phyloP scores from a whole-genome alignment of 139 green algal genomes.

The Micractinium conductrix region DNA sequence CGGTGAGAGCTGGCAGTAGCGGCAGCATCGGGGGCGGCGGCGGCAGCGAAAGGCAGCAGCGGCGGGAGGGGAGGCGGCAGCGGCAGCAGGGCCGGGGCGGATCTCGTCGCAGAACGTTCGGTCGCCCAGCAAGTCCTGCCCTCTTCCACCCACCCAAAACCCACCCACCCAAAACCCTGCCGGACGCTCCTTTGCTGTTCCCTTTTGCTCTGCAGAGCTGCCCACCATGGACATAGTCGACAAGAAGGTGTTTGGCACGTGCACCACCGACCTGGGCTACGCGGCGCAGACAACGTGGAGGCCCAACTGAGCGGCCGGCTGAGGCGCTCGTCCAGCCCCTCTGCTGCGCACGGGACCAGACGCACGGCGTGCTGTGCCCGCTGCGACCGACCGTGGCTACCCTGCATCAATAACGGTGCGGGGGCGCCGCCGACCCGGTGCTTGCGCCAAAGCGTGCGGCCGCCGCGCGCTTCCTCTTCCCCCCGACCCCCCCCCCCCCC shows the following conservation, averaged over 20 bases:
- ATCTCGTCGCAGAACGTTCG: not conserved
- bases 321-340: too few relatives aligned
- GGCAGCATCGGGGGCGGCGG: not conserved
- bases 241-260: not conserved
- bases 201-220: not conserved
- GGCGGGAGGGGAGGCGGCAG: not conserved
- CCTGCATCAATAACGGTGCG: too few relatives aligned
- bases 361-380: too few relatives aligned
- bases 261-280: conserved; percentile 5
- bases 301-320: not conserved
- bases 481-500: too few relatives aligned
- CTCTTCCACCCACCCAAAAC: not conserved
- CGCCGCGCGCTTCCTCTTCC: too few relatives aligned
- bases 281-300: not conserved
- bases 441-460: too few relatives aligned
- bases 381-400: too few relatives aligned
- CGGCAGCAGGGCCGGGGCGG: not conserved
- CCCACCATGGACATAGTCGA: conserved; percentile 14
- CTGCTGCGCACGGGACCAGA: too few relatives aligned
- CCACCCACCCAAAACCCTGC: not conserved
- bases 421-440: too few relatives aligned
- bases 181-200: not conserved
- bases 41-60: not conserved
- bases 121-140: not conserved
- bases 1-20: not conserved